phyloP scores from a whole-genome alignment of 768 basidiomycete species.

The Pleurotus giganteus region DNA sequence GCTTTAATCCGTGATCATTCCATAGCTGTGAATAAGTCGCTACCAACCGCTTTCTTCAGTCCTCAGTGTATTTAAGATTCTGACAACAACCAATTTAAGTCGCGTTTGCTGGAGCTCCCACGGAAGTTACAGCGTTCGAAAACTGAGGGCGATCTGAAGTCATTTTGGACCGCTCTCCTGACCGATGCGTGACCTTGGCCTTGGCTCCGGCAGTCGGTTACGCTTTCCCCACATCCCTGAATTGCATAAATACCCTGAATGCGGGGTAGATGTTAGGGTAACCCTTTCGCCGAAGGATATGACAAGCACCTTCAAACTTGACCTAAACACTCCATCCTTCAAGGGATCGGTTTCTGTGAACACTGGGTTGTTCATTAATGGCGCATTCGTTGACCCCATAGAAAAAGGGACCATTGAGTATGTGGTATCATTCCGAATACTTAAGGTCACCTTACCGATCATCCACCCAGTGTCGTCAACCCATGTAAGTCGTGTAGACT shows the following conservation, averaged over 20 bases:
- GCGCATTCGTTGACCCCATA: slow-evolving; percentile 52
- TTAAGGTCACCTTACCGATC: background rate
- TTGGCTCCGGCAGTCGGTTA: slow-evolving; percentile 41
- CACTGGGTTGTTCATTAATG: slow-evolving; percentile 70
- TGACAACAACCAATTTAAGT: too few species aligned
- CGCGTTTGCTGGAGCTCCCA: too few species aligned
- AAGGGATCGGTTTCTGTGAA: slow-evolving; percentile 56
- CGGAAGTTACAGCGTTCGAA: too few species aligned
- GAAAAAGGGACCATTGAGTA: slow-evolving; percentile 56
- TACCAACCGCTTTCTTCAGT: too few species aligned
- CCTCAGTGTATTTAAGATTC: too few species aligned
- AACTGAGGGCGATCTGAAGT: background rate
- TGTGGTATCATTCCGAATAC: slow-evolving; percentile 18
- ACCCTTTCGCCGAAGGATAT: slow-evolving; percentile 74
- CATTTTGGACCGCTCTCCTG: background rate
- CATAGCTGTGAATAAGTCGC: background rate
- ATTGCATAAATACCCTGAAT: slow-evolving; percentile 17
- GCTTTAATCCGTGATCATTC: background rate
- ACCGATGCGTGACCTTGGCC: slow-evolving; percentile 27
- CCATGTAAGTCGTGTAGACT: slow-evolving; percentile 24
- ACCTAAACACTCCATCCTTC: slow-evolving; percentile 52
- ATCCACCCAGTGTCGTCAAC: slow-evolving; percentile 43
- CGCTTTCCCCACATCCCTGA: slow-evolving; percentile 25
- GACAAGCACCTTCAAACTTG: slow-evolving; percentile 39
- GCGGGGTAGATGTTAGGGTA: slow-evolving; percentile 43